Base-by-base conservation (phyloP, 768 basidiomycete species). In the Russula virescens region DNA sequence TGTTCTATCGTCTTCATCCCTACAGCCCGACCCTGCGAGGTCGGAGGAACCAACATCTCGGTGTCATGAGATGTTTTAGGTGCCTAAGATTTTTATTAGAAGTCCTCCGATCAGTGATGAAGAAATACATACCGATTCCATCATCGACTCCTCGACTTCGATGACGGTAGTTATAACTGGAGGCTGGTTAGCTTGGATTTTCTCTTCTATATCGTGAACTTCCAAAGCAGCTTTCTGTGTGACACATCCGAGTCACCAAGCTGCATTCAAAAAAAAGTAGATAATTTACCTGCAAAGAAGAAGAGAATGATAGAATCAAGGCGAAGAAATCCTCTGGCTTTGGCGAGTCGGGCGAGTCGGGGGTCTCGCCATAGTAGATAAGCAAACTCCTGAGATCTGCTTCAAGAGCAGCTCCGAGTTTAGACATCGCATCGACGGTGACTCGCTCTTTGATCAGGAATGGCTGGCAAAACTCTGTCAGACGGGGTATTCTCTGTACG, bases 291-390 rank as follows among this genome's bases (percentile, higher is more conserved):
- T 86, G 85, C 21, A 94, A 76, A 1, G 83, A 83, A 0, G 83
- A 82, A 0, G 87, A 88, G 73, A 94, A 93, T 0, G 85, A 81
- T n/a, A 82, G 77, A 50, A 94, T 80, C 58, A 86, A 74, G 0
- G 80, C 82, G 68, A 97, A 95, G 70, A 97, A 85, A 64, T 90
- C 88, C 71, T 95, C 94, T 0, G 89, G 83, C 69, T 87, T 91
- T 3, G 81, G 79, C 1, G 84, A 77, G 18, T 91, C 84, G 0
- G 83, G 77, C 0, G 82, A 76, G 55, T 85, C 81, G 2, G 84
- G 81, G 57, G 79, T 79, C 71, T 96, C 92, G 6, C 93, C 93
- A 69, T 87, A 96, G 75, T 89, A 97, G 0, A 68, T 61, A 8
- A 91, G 75, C 26, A 94, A 65, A 3, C 79, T 78, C 23, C 75